Base-by-base conservation (phyloP, 768 basidiomycete genomes). In the Flagelloscypha sp. region DNA sequence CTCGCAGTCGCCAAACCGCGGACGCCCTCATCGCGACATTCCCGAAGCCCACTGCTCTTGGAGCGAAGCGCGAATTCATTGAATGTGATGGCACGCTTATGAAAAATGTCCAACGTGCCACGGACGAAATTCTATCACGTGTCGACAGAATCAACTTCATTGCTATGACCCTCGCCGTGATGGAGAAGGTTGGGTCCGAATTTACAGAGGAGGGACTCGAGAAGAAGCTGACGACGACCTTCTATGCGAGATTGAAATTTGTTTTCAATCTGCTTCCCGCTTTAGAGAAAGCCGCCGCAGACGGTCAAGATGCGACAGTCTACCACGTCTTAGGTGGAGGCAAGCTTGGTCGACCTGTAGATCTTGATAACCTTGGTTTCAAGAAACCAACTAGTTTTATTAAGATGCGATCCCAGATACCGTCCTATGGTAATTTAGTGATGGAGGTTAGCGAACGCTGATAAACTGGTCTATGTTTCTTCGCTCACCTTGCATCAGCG, bases 391-490 rank as follows among this genome's bases (percentile, higher is more conserved):
- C 57, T 43, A 37, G 36, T 1, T 42, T 52, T 6, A 18, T 43
- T 2, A 53, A 45, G 18, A 59, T 59, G 0, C 49, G 49, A 8
- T 28, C 42, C 20, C 40, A 50, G 12, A 54, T 50, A 2, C 35
- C 48, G n/a, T 46, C 55, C 2, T 68, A 66, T 39, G 63, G 54
- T 33, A 63, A 67, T 41, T 40, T 62, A 23, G 61, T 59, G 59
- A 37, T 66, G 12, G 46, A 61, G 43, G 66, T 57, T 27, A 20
- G 30, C 17, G 12, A 8, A n/a, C n/a, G n/a, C n/a, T n/a, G n/a
- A n/a, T n/a, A n/a, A n/a, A n/a, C n/a, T n/a, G n/a, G n/a, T n/a
- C n/a, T n/a, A n/a, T n/a, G n/a, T n/a, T n/a, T n/a, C n/a, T n/a
- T n/a, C n/a, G n/a, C n/a, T n/a, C n/a, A n/a, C n/a, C 19, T 8